Base-by-base conservation (phyloP, 352 stramenopile species). In the Phytophthora colocasiae region DNA sequence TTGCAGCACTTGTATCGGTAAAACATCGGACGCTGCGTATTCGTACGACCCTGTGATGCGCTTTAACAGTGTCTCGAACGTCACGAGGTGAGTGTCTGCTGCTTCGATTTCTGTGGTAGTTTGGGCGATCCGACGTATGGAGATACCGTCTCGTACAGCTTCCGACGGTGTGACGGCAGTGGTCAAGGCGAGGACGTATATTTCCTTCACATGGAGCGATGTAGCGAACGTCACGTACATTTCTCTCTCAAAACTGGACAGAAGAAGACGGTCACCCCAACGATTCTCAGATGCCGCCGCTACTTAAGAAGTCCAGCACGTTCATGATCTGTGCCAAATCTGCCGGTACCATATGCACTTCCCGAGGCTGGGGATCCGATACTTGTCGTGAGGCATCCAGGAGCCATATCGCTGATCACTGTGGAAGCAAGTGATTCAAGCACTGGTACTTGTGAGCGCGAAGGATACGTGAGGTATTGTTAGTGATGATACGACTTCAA, bases 11-110 rank as follows among this genome's bases (percentile, higher is more conserved):
- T 91, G 83, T 55, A 91, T 91, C 66, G 83, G 80, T 48, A 90
- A 91, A 65, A 78, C 80, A 22, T 72, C 83, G 29, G 58, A 68
- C 58, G 39, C 70, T 4, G 56, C 69, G 47, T 92, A 89, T 75
- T 77, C 73, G 29, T 92, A 92, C 73, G 84, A 92, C 67, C 81
- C 84, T 27, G 45, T 89, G 2, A 64, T 92, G n/a, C n/a, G n/a
- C 39, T 83, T 83, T 71, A 53, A 43, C 8, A 92, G 57, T 92
- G 84, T 57, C n/a, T 63, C 73, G 15, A 76, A 69, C 29, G 73
- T 78, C 1, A 78, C 69, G 5, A n/a, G 63, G 71, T 27, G 81
- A n/a, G 84, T 24, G 75, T 92, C 44, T 92, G 84, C 69, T 92
- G 84, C 77, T 92, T 86, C 64, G 75, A 88, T n/a, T n/a, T n/a